These are phyloP conservation scores for Starmera amethionina DNA, from an alignment of 805 yeast species.

Conservation along the genomic window DNA sequence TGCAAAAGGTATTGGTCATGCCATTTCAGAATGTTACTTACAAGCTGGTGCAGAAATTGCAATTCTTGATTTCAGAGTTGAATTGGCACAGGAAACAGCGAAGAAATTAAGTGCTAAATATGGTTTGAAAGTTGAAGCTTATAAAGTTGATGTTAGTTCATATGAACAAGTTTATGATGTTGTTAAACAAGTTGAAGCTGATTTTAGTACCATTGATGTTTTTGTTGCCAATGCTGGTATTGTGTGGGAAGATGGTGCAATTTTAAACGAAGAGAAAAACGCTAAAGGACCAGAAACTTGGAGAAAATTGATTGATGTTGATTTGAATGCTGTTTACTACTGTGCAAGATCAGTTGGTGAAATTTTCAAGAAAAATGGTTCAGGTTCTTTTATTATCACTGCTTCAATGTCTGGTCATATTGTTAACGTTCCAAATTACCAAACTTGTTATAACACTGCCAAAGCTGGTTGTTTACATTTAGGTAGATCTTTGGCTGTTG, in stretches of 20 bases:
- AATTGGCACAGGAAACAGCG: conserved; percentile 47
- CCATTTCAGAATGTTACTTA: conserved; percentile 73
- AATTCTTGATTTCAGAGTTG: conserved; percentile 19
- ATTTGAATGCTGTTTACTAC: conserved; percentile 72
- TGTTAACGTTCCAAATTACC: conserved; percentile 79
- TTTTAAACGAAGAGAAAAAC: conserved; percentile 28
- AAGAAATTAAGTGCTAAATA: conserved; percentile 43
- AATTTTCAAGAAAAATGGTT: conserved; percentile 60
- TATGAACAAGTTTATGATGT: conserved; percentile 16
- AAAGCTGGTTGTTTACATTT: conserved; percentile 74
- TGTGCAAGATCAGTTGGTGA: conserved; percentile 69
- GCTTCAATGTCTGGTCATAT: conserved; percentile 88
- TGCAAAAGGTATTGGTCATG: conserved; percentile 73
- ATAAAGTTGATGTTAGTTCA: conserved; percentile 21
- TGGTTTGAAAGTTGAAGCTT: conserved; percentile 53
- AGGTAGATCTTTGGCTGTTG: conserved; percentile 68
- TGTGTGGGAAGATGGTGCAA: conserved; percentile 64
- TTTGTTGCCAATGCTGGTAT: conserved; percentile 90
- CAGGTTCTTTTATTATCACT: conserved; percentile 74
- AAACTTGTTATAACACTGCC: conserved; percentile 78
- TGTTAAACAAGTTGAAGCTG: conserved; percentile 34
- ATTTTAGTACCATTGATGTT: conserved; percentile 68
- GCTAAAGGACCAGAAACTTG: conserved; percentile 41
- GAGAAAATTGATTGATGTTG: conserved; percentile 64
- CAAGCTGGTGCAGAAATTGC: conserved; percentile 86